A percentile compares a stretch with the other conserved stretches of the same genome.
These are phyloP conservation scores for Verbena officinalis DNA, from an alignment of 257 asterid genomes.

Conservation along the genomic window DNA sequence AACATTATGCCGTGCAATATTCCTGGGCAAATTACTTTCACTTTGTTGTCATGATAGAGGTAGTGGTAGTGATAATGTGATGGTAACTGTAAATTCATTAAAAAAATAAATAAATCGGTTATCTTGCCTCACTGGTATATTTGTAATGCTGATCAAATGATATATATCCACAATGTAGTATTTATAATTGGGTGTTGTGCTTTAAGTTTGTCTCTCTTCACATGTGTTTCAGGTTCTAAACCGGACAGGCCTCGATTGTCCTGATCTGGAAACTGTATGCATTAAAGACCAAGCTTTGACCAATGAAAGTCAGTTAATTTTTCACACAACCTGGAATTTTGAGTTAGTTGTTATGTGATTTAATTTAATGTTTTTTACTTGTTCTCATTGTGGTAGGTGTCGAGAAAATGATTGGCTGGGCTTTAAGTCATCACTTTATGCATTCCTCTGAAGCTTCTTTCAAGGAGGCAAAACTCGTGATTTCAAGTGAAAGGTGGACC, in stretches of 20 bases:
- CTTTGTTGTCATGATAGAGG: not conserved
- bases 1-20: not conserved
- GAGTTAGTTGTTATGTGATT: conserved; percentile 14
- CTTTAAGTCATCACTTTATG: conserved; percentile 85
- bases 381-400: conserved; percentile 52
- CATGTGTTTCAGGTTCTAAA: conserved; percentile 58
- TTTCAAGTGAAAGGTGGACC: conserved; percentile 68
- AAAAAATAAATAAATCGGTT: not conserved
- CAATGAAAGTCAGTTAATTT: conserved; percentile 63
- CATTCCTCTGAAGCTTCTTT: conserved; percentile 47
- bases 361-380: conserved; percentile 24
- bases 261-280: conserved; percentile 74
- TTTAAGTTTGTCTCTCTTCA: conserved; percentile 22
- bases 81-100: conserved; percentile 15
- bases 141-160: not conserved
- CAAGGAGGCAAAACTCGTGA: conserved; percentile 52
- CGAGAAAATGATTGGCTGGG: conserved; percentile 85
- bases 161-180: not conserved
- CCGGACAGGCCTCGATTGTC: conserved; percentile 61
- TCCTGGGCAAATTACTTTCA: conserved; percentile 14
- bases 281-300: conserved; percentile 85
- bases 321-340: conserved; percentile 26
- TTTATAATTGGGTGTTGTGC: not conserved
- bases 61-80: conserved; percentile 14
- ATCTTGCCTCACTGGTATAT: conserved; percentile 7